Evolutionary conservation across 2,329 filamentous ascomycete species (phyloP), one percentile per base, ranked within the genome.

Genomic region (Truncatella angustata): DNA sequence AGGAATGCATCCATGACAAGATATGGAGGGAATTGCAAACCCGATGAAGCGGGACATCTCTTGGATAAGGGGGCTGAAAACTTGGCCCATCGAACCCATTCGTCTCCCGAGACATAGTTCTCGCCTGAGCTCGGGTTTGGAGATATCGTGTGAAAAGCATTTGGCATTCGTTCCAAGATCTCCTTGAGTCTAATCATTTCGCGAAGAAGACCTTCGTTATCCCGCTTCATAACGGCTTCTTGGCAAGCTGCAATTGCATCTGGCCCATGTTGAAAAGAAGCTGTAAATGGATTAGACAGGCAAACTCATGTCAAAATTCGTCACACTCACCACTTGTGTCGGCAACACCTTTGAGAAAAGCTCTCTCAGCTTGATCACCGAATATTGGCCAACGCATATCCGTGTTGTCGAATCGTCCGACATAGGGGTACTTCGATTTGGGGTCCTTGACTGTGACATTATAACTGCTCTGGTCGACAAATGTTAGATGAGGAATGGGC

Each of bases 1-100:
- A 81, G 67, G 54, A 81, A 81, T 0, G 77, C 78, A 58, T 81
- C 77, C 77, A 81, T 79, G 4, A 81, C 67, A 0, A 81, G 67
- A 49, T 75, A 81, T 0, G 78, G 76, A 0, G 77, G 76, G 42
- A 80, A 80, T 47, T 80, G 74, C 0, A 81, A 61, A 0, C 77
- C 77, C 0, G 75, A 79, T 0, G 77, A 73, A 1, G 77, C 78
- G 0, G 78, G 77, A 3, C 74, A 76, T 7, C 77, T 64, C 53
- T 72, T 77, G 0, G 76, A 80, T 0, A 81, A 59, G 0, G 77
- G 77, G 0, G 78, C 70, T 0, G 73, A 77, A 58, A 80, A 80
- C 54, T 78, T 75, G 3, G 66, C 76, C 75, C 75, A 78, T 18
- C 74, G 70, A n/a, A 77, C 70, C 74, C 74, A 79, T 44, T 75